These are phyloP conservation scores for Pyrenophora graminea DNA, from an alignment of 2,329 filamentous ascomycete genomes.

Conservation along the genomic window DNA sequence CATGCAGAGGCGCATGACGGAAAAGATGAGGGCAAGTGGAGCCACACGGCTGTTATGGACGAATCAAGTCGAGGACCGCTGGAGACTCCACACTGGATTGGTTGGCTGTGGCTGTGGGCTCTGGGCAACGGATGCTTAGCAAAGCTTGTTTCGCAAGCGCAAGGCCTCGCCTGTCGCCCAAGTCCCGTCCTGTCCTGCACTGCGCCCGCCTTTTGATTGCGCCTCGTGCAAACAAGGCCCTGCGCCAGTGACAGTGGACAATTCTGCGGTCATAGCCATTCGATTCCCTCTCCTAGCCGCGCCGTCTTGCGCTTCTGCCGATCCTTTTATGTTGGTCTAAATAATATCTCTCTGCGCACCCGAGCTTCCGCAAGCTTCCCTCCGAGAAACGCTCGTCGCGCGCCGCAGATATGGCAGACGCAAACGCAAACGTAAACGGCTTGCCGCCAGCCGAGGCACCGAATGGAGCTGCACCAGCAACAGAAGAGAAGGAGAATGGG, in stretches of 20 bases:
- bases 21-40: conserved; percentile 4
- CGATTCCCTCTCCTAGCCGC: not conserved
- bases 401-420: conserved; percentile 19
- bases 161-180: conserved; percentile 7
- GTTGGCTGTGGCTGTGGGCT: not conserved
- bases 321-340: conserved; percentile 4
- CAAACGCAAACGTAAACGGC: conserved; percentile 12
- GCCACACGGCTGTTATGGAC: not conserved
- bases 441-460: not conserved
- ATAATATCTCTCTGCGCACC: not conserved
- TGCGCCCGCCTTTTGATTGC: conserved; percentile 18
- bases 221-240: not conserved
- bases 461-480: conserved; percentile 20
- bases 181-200: conserved; percentile 9
- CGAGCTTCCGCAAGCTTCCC: conserved; percentile 1
- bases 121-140: conserved; percentile 16
- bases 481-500: conserved; percentile 18
- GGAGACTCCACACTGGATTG: not conserved
- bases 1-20: not conserved
- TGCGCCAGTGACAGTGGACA: not conserved
- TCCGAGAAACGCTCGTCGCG: conserved; percentile 7
- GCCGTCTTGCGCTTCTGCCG: not conserved
- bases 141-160: conserved; percentile 23
- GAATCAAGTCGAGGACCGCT: not conserved
- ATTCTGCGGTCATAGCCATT: not conserved